Base-by-base conservation (phyloP, 108 stramenopile genomes). In the Aurantiochytrium sp. region DNA sequence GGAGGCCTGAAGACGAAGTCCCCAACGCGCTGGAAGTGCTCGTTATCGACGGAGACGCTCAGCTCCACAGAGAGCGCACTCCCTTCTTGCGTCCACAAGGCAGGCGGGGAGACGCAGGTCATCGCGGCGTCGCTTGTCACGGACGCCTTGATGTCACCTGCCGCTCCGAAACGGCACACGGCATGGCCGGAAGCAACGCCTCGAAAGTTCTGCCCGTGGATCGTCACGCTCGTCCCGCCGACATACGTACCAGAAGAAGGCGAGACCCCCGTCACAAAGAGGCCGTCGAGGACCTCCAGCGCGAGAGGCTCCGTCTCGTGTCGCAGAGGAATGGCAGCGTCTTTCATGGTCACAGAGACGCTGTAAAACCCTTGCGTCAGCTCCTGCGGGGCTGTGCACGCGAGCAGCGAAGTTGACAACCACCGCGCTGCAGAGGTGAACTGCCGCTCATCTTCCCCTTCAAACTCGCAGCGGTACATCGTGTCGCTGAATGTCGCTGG, bases 211-310 rank as follows among this genome's bases (percentile, higher is more conserved):
- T 30, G 42, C 3, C 91, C 91, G 4, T 32, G 48, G 17, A 91
- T 69, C 17, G 65, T 39, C 3, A 91, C 81, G 48, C 39, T n/a
- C 39, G 86, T 89, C 24, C 90, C 91, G 17, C 90, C 91, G n/a
- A 30, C 22, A 88, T 41, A 59, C 17, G 39, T 37, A 4, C 89
- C 90, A 21, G 87, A 41, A 22, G 34, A n/a, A 12, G 91, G 91
- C 10, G 39, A n/a, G 4, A 89, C 19, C 31, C 17, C 37, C 21
- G 36, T n/a, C 37, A 90, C 3, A 27, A 48, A 17, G 31, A 48
- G 10, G 12, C 6, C 68, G 24, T 17, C 53, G 36, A 53, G 85
- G 37, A 31, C 90, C 37, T 17, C 37, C 34, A 86, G 88, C 54
- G 10, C n/a, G n/a, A n/a, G n/a, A n/a, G n/a, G n/a, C n/a, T n/a